phyloP scores from a whole-genome alignment of 176 grass and related monocot genomes.

The Oryza rufipogon region DNA sequence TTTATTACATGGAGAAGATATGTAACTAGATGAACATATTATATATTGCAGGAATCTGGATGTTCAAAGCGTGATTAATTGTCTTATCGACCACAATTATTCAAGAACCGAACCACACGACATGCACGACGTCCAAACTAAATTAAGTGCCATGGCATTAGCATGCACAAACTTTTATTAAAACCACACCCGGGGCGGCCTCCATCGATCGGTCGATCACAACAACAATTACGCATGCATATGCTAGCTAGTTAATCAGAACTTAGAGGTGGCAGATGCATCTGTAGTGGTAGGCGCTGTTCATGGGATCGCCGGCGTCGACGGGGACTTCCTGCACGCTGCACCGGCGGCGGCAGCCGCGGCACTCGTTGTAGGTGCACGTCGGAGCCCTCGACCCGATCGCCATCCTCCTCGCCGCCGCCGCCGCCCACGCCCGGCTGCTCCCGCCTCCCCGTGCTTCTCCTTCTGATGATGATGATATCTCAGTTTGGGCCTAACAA shows the following conservation, averaged over 20 bases:
- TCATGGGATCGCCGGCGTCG: slow-evolving; percentile 75
- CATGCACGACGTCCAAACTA: neutral
- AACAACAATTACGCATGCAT: too few species aligned
- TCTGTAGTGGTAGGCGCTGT: slow-evolving; percentile 89
- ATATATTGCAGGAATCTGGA: too few species aligned
- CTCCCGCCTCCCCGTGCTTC: neutral
- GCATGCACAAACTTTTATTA: neutral
- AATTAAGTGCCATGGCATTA: neutral
- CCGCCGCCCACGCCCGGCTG: too few species aligned
- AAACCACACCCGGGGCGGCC: neutral
- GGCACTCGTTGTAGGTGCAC: slow-evolving; percentile 91
- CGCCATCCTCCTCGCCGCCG: slow-evolving; percentile 43
- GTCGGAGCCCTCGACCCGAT: slow-evolving; percentile 71
- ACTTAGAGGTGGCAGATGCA: slow-evolving; percentile 67
- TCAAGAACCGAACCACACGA: neutral
- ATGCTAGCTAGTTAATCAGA: neutral
- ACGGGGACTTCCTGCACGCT: slow-evolving; percentile 66
- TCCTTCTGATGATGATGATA: neutral
- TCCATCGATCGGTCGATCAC: neutral
- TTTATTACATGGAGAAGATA: neutral
- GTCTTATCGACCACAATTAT: neutral
- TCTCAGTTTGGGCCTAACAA: neutral
- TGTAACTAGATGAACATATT: too few species aligned
- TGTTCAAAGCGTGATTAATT: neutral
- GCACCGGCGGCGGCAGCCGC: slow-evolving; percentile 67